Conservation (phyloP, 2,329 filamentous ascomycete genomes). For the Pseudogymnoascus sp. region DNA sequence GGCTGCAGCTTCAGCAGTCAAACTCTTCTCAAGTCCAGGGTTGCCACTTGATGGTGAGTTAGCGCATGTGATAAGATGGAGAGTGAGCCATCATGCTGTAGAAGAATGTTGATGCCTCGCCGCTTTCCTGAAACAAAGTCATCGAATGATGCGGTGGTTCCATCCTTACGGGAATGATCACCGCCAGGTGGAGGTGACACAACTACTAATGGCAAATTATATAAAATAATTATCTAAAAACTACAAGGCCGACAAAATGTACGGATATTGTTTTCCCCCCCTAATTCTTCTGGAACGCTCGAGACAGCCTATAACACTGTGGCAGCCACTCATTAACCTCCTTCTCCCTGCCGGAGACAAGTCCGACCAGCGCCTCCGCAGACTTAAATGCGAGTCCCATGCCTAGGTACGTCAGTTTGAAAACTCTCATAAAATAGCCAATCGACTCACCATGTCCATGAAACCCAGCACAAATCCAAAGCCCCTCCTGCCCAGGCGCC, state of each 20-base stretch:
- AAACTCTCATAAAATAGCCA: background rate
- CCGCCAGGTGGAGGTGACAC: too few species aligned
- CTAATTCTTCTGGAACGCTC: background rate
- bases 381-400: constrained; percentile 23
- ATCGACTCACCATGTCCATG: constrained; percentile 22
- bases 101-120: background rate
- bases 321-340: constrained; percentile 21
- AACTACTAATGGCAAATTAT: too few species aligned
- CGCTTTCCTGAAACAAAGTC: constrained; percentile 12
- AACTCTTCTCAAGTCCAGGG: constrained; percentile 16
- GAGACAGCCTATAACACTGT: constrained; percentile 13
- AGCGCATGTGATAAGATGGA: background rate
- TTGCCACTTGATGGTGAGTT: constrained; percentile 12
- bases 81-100: background rate
- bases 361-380: constrained; percentile 19
- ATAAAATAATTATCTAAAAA: too few species aligned
- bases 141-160: background rate
- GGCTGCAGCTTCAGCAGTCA: constrained; percentile 15
- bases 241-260: too few species aligned
- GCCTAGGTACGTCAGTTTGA: background rate
- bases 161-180: too few species aligned
- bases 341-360: constrained; percentile 17
- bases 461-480: constrained; percentile 24
- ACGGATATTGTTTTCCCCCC: too few species aligned
- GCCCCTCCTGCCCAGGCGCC: constrained; percentile 33